Percentiles rank a stretch among this genome's conserved stretches.
Conservation (phyloP, 2,329 filamentous ascomycete genomes). For the Diplodia scrobiculata region DNA sequence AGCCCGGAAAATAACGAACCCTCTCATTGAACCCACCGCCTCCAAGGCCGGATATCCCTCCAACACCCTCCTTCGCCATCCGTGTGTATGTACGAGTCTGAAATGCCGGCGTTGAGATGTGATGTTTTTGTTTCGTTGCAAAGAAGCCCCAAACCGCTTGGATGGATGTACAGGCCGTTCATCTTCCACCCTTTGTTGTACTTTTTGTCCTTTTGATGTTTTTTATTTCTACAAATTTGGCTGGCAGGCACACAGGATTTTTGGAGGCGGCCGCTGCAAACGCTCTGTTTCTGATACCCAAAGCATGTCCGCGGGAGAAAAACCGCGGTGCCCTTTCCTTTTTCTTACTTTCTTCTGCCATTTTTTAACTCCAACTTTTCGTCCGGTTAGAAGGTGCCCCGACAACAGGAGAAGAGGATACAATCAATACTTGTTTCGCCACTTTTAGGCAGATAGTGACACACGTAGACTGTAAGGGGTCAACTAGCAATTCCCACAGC, state of each 20-base stretch:
- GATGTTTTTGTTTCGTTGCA: constrained; percentile 2
- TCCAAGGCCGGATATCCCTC: constrained; percentile 1
- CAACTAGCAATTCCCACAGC: too few species aligned
- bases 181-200: neutral
- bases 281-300: constrained; percentile 27
- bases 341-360: constrained; percentile 4
- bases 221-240: constrained; percentile 14
- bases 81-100: constrained; percentile 17
- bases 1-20: constrained; percentile 11
- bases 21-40: constrained; percentile 4
- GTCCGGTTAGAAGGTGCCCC: constrained; percentile 12
- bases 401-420: constrained; percentile 19
- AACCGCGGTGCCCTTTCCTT: constrained; percentile 10
- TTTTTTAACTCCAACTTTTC: neutral
- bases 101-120: constrained; percentile 19
- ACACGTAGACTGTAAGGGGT: neutral
- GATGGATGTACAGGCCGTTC: constrained; percentile 4
- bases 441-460: neutral
- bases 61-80: constrained; percentile 9
- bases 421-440: neutral
- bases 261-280: constrained; percentile 25
- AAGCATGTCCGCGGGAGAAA: constrained; percentile 20
- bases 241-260: constrained; percentile 23
- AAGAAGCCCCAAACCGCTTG: constrained; percentile 1
- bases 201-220: constrained; percentile 1